Evolutionary conservation across 305 asterid genomes (phyloP), one percentile per base, ranked within the genome.

Genomic region (Fraxinus latifolia): DNA sequence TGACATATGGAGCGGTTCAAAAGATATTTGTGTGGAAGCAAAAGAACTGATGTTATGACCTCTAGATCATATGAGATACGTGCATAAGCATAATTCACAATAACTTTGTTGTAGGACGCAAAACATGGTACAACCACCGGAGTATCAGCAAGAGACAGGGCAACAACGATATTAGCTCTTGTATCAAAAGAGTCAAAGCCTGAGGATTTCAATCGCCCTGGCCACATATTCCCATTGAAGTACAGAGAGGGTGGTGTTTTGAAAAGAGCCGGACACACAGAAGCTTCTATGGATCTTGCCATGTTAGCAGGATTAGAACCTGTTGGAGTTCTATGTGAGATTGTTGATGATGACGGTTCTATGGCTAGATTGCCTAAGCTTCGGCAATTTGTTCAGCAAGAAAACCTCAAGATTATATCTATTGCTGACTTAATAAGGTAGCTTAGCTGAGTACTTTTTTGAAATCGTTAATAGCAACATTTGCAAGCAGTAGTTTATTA

Each of bases 231-330:
- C 87, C 98, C 99, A 4, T 80, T 96, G 42, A 96, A 91, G 86
- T 96, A 96, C 87, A 89, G 98, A 81, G 93, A 91, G 80, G 99
- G 99, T 2, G 99, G 99, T 76, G 98, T 96, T 81, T 84, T 96
- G 73, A 96, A 96, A 91, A 85, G 99, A 89, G 99, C 99, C 31
- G 99, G 99, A 34, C 99, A 96, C 85, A 96, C 99, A 19, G 99
- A 96, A 91, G 99, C 99, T 77, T 91, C 98, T 36, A 94, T 94
- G 65, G 99, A 96, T 86, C 98, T 96, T 80, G 80, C 98, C 47
- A 65, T 88, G 89, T 89, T 96, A 73, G 98, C 99, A 68, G 98
- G 98, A 23, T 90, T 90, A 58, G 98, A 86, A 3, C 93, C 98
- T 81, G 93, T 91, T 77, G 98, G 95, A 75, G 98, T 96, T 84